Evolutionary conservation across 176 grass and related monocot species (phyloP).

Genomic region (Oryza brachyantha): DNA sequence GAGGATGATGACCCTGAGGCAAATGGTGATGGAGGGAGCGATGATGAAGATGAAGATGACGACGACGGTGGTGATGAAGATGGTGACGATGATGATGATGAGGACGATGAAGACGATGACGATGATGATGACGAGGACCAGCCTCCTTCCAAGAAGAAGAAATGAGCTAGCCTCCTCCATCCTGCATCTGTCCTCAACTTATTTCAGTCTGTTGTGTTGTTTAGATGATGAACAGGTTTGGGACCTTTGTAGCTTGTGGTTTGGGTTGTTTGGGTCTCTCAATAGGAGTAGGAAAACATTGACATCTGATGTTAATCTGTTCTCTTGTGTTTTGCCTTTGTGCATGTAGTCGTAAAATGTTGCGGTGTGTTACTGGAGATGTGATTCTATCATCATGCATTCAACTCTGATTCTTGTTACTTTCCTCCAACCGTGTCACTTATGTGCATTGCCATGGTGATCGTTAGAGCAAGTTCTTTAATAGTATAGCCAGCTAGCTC

Average conservation of each 20-base stretch:
- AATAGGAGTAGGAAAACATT: conserved; percentile 51
- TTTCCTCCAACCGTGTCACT: no score
- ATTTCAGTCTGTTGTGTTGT: conserved; percentile 42
- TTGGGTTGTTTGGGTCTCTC: conserved; percentile 30
- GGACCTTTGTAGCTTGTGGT: conserved; percentile 35
- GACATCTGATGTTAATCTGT: conserved; percentile 38
- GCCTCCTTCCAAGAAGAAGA: conserved; percentile 81
- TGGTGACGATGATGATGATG: conserved; percentile 14
- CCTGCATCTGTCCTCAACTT: conserved; percentile 3
- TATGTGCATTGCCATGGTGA: no score
- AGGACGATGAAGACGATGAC: conserved; percentile 47
- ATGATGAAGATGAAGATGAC: conserved; percentile 20
- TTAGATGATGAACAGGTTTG: conserved; percentile 44
- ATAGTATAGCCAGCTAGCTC: no score
- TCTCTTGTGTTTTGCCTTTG: conserved; percentile 33
- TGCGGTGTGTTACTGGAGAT: conserved; percentile 34
- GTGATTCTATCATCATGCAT: conserved; percentile 22
- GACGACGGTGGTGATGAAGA: conserved; percentile 15
- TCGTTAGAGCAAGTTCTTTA: no score
- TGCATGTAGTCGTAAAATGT: conserved; percentile 32
- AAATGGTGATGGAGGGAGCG: conserved; percentile 49
- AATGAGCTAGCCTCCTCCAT: conserved; percentile 43
- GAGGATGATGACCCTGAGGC: conserved; percentile 56
- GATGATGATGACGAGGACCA: conserved; percentile 61
- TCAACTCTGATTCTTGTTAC: conserved; percentile 35